These are phyloP conservation scores for Xylariaceae sp. DNA, from an alignment of 2,329 filamentous ascomycete genomes.

Conservation along the genomic window DNA sequence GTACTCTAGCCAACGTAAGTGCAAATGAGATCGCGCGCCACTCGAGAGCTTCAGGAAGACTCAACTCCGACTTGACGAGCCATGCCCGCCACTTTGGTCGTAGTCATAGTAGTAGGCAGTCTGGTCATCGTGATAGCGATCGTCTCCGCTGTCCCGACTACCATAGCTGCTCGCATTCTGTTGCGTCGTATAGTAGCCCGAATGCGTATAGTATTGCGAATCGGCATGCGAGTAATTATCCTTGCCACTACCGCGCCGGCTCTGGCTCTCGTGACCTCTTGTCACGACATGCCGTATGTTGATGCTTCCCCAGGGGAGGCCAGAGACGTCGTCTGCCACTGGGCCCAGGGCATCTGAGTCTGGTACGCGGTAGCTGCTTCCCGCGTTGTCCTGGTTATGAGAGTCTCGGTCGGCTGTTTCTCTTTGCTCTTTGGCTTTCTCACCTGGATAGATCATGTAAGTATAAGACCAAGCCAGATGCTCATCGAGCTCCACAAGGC, in stretches of 20 bases:
- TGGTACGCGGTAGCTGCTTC: slow-evolving; percentile 59
- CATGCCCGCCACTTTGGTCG: slow-evolving; percentile 15
- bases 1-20: too few relatives aligned
- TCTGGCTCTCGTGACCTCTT: slow-evolving; percentile 46
- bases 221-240: slow-evolving; percentile 14
- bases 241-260: slow-evolving; percentile 29
- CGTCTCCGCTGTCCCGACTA: slow-evolving; percentile 18
- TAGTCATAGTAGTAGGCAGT: slow-evolving; percentile 15
- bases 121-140: slow-evolving; percentile 10
- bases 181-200: slow-evolving; percentile 23
- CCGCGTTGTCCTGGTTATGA: slow-evolving; percentile 60
- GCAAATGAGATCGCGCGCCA: too few relatives aligned
- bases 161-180: slow-evolving; percentile 8
- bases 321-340: slow-evolving; percentile 52
- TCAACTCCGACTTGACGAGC: slow-evolving; percentile 11
- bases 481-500: too few relatives aligned
- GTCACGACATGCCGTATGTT: slow-evolving; percentile 53
- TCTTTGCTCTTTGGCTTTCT: slow-evolving; percentile 64
- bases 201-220: slow-evolving; percentile 18
- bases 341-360: slow-evolving; percentile 50
- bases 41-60: not conserved
- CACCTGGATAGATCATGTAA: slow-evolving; percentile 42
- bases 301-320: slow-evolving; percentile 68
- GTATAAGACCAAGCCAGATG: too few relatives aligned
- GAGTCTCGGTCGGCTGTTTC: slow-evolving; percentile 61